These are phyloP conservation scores for Xylariaceae sp. DNA, from an alignment of 2,329 filamentous ascomycete genomes.

Conservation along the genomic window DNA sequence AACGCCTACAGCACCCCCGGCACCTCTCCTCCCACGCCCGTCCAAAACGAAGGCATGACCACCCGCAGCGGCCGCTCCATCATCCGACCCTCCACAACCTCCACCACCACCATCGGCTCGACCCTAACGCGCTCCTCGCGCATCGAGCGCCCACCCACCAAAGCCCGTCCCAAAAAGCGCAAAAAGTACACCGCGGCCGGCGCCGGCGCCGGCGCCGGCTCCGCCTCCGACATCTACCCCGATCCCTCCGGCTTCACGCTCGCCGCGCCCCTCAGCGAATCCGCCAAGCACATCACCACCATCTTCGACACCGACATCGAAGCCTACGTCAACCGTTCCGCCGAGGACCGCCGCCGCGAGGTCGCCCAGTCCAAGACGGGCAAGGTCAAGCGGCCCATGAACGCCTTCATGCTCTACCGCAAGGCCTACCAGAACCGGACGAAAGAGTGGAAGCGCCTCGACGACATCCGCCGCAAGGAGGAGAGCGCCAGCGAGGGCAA, in stretches of 20 bases:
- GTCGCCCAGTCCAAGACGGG: slow-evolving; percentile 62
- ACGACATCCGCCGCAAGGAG: slow-evolving; percentile 16
- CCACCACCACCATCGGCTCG: not conserved
- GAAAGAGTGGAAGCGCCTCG: slow-evolving; percentile 69
- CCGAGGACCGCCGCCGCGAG: slow-evolving; percentile 61
- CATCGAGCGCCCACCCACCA: slow-evolving; percentile 33
- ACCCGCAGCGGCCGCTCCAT: slow-evolving; percentile 36
- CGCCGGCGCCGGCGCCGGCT: slow-evolving; percentile 29
- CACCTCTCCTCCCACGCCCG: slow-evolving; percentile 45
- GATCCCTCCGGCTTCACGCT: slow-evolving; percentile 45
- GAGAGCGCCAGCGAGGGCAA: slow-evolving; percentile 13
- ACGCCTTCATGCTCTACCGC: slow-evolving; percentile 96
- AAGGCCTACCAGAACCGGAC: slow-evolving; percentile 85
- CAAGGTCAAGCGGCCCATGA: slow-evolving; percentile 88
- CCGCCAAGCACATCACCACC: slow-evolving; percentile 57
- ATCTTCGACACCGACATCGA: slow-evolving; percentile 73
- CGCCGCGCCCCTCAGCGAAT: slow-evolving; percentile 61
- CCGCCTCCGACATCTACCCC: slow-evolving; percentile 21
- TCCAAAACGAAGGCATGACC: slow-evolving; percentile 33
- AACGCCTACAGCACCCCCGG: slow-evolving; percentile 47
- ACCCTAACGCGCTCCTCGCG: slow-evolving; percentile 29
- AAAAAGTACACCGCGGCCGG: slow-evolving; percentile 38
- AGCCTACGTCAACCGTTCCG: slow-evolving; percentile 67
- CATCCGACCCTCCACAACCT: slow-evolving; percentile 20
- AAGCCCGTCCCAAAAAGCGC: slow-evolving; percentile 37